Percentiles rank a stretch among this genome's conserved stretches.
Evolutionary conservation across 345 rosid genomes (phyloP).

Genomic region (Corchorus capsularis): DNA sequence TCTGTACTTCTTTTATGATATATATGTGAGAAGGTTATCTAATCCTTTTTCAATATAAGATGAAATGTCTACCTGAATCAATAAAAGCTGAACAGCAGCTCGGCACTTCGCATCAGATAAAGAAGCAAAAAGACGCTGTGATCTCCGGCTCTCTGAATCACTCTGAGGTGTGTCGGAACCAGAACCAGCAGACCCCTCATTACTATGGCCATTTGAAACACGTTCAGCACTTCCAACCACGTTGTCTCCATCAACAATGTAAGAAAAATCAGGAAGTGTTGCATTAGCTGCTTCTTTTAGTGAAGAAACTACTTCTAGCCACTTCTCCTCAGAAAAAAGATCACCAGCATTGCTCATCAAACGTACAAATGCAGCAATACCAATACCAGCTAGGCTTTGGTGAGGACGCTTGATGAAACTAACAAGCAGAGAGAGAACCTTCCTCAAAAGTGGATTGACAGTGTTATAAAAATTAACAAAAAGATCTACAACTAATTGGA

Average conservation of each 20-base stretch:
- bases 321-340: slow-evolving; percentile 88
- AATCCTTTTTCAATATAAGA: not conserved
- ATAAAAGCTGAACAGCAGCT: slow-evolving; percentile 93
- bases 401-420: slow-evolving; percentile 97
- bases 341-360: slow-evolving; percentile 94
- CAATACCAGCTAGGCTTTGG: slow-evolving; percentile 99
- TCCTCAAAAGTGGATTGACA: slow-evolving; percentile 87
- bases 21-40: not conserved
- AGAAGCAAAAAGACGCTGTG: slow-evolving; percentile 52
- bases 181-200: slow-evolving; percentile 50
- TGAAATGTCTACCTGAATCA: slow-evolving; percentile 73
- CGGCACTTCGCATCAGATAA: slow-evolving; percentile 93
- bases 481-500: slow-evolving; percentile 96
- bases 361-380: slow-evolving; percentile 96
- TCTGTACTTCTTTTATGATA: not conserved
- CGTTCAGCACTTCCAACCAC: slow-evolving; percentile 33
- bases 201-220: slow-evolving; percentile 37
- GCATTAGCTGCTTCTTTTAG: slow-evolving; percentile 85
- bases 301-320: slow-evolving; percentile 88
- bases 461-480: slow-evolving; percentile 91
- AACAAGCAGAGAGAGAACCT: slow-evolving; percentile 79
- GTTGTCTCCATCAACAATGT: slow-evolving; percentile 54
- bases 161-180: slow-evolving; percentile 46
- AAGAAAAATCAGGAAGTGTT: slow-evolving; percentile 85
- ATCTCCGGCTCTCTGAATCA: slow-evolving; percentile 51